Conservation (phyloP, 1,139 yeast species). For the Fermentozyma sake region DNA sequence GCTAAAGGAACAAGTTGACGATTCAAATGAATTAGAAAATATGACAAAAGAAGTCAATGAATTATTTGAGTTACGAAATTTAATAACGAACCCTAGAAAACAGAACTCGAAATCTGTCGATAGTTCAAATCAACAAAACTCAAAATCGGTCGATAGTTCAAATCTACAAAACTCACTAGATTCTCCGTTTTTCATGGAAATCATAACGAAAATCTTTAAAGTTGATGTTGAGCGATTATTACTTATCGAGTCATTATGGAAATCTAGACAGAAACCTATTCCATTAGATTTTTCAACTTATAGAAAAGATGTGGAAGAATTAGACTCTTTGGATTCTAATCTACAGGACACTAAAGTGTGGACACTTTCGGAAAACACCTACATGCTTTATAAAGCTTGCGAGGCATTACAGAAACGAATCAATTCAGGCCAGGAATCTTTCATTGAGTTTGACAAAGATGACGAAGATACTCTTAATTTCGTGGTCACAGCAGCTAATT, state of each 20-base stretch:
- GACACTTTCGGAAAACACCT: slow-evolving; percentile 60
- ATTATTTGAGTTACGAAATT: slow-evolving; percentile 54
- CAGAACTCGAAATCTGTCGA: no score
- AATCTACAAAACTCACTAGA: no score
- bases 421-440: slow-evolving; percentile 29
- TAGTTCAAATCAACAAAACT: no score
- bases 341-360: slow-evolving; percentile 55
- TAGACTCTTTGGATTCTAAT: background rate
- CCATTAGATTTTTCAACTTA: slow-evolving; percentile 43
- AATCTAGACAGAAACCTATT: slow-evolving; percentile 58
- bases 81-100: slow-evolving; percentile 25
- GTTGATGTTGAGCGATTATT: slow-evolving; percentile 73
- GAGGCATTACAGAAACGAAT: slow-evolving; percentile 49
- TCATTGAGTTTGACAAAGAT: slow-evolving; percentile 85
- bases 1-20: slow-evolving; percentile 55
- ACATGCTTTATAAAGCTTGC: slow-evolving; percentile 52
- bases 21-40: slow-evolving; percentile 62
- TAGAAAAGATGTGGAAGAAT: background rate
- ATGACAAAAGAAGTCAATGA: slow-evolving; percentile 75
- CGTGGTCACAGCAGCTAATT: slow-evolving; percentile 83
- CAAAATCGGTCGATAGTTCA: no score
- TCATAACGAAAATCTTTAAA: slow-evolving; percentile 55
- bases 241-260: slow-evolving; percentile 75
- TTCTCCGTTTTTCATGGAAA: slow-evolving; percentile 25
- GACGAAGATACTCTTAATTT: slow-evolving; percentile 87